Percentiles rank a stretch among this genome's conserved stretches.
These are phyloP conservation scores for Clarkia xantiana DNA, from an alignment of 345 rosid genomes.

Conservation along the genomic window DNA sequence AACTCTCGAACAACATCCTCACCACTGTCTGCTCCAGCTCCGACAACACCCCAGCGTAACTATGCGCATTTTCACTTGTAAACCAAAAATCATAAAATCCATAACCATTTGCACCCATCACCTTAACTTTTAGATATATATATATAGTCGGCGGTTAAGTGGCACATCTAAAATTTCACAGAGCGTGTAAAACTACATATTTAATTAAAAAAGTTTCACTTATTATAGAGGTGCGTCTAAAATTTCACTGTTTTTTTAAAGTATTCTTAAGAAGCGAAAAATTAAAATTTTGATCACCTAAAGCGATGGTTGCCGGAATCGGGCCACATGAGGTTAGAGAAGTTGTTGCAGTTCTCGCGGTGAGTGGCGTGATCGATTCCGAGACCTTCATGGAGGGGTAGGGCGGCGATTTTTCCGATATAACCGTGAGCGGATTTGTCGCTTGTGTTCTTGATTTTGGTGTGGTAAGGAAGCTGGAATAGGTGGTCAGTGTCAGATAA, in stretches of 20 bases:
- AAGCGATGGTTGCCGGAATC: slow-evolving; percentile 18
- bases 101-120: too few relatives aligned
- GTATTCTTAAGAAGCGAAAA: not conserved
- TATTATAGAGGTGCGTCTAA: too few relatives aligned
- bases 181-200: too few relatives aligned
- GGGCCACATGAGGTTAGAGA: slow-evolving; percentile 33
- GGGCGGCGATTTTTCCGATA: slow-evolving; percentile 13
- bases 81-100: not conserved
- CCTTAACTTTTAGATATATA: too few relatives aligned
- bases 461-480: slow-evolving; percentile 24
- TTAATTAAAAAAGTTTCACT: too few relatives aligned
- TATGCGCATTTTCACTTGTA: slow-evolving; percentile 29
- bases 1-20: slow-evolving; percentile 45
- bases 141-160: too few relatives aligned
- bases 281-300: slow-evolving; percentile 8
- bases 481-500: slow-evolving; percentile 11
- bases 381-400: slow-evolving; percentile 26
- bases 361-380: slow-evolving; percentile 21
- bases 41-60: slow-evolving; percentile 20
- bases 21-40: slow-evolving; percentile 34
- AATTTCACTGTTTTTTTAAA: too few relatives aligned
- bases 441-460: slow-evolving; percentile 18
- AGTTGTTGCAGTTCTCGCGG: slow-evolving; percentile 13
- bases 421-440: slow-evolving; percentile 24
- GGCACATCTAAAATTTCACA: too few relatives aligned